A percentile compares a stretch with the other conserved stretches of the same genome.
Conservation (phyloP, 78 protist genomes). For the Tieghemostelium lacteum region DNA sequence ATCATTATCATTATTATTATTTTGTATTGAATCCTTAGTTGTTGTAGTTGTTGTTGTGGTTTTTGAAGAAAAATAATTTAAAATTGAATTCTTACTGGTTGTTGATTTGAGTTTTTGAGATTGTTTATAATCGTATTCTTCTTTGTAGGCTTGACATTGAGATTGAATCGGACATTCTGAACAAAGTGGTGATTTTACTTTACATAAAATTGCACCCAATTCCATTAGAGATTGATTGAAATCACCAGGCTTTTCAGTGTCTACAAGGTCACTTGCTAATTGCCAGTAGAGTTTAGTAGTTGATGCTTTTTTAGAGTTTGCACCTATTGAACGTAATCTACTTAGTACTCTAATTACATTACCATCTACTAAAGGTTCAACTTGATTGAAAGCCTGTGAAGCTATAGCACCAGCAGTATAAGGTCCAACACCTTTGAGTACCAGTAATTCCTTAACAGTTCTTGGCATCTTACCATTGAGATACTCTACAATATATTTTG, state of each 20-base stretch:
- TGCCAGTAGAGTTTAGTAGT: constrained; percentile 54
- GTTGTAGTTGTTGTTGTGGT: neutral
- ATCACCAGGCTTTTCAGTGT: constrained; percentile 68
- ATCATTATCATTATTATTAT: neutral
- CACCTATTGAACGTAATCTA: constrained; percentile 81
- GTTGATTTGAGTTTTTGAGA: neutral
- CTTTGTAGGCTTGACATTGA: constrained; percentile 25
- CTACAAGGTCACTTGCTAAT: constrained; percentile 63
- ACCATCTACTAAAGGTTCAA: constrained; percentile 87
- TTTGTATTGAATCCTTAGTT: neutral
- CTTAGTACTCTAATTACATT: constrained; percentile 91
- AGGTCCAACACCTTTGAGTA: constrained; percentile 86
- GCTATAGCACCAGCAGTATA: constrained; percentile 92
- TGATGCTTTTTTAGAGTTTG: constrained; percentile 24
- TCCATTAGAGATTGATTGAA: constrained; percentile 94
- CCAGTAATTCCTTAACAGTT: neutral
- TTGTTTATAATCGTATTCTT: neutral
- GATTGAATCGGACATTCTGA: constrained; percentile 74
- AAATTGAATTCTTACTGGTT: constrained; percentile 47
- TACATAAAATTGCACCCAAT: constrained; percentile 91
- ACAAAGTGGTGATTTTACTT: constrained; percentile 78
- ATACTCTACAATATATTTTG: constrained; percentile 48
- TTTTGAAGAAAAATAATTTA: constrained; percentile 14
- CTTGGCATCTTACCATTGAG: constrained; percentile 34
- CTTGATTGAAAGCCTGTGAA: constrained; percentile 37